Evolutionary conservation across 2,329 filamentous ascomycete species (phyloP).

Genomic region (Pseudogymnoascus sp.): DNA sequence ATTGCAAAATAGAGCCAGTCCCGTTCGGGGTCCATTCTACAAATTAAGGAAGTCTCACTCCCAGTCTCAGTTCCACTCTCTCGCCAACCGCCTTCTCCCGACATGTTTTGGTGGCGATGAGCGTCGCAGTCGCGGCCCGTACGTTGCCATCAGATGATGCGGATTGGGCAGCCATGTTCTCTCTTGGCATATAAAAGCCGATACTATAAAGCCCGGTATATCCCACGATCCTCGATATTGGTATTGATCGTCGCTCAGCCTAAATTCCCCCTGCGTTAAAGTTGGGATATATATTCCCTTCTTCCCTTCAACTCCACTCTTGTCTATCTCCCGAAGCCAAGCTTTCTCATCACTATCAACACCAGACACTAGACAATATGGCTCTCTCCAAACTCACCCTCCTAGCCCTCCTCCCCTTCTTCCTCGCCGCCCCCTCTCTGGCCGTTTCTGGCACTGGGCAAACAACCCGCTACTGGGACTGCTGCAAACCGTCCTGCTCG

Average conservation of each 20-base stretch:
- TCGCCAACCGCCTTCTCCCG: not conserved
- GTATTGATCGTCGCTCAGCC: not conserved
- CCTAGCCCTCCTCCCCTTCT: conserved; percentile 20
- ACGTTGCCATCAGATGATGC: not conserved
- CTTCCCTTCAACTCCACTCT: not conserved
- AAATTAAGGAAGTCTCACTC: not conserved
- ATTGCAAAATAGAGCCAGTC: not conserved
- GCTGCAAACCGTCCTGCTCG: conserved; percentile 61
- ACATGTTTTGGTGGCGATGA: not conserved
- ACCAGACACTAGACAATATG: conserved; percentile 14
- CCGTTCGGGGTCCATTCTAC: not conserved
- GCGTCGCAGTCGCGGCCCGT: not conserved
- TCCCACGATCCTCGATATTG: not conserved
- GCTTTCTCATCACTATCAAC: not conserved
- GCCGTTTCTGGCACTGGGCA: conserved; percentile 19
- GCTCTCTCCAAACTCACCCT: conserved; percentile 18
- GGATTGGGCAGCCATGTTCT: not conserved
- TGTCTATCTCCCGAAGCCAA: not conserved
- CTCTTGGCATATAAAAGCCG: conserved; percentile 2
- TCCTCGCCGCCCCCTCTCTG: conserved; percentile 16
- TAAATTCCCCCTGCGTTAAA: not conserved
- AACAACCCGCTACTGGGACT: conserved; percentile 49
- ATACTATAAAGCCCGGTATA: not conserved
- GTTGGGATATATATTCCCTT: not conserved
- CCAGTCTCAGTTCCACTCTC: not conserved